Percentiles rank a stretch among this genome's conserved stretches.
phyloP scores from a whole-genome alignment of 2,329 filamentous ascomycete species.

The Fusarium sp. region DNA sequence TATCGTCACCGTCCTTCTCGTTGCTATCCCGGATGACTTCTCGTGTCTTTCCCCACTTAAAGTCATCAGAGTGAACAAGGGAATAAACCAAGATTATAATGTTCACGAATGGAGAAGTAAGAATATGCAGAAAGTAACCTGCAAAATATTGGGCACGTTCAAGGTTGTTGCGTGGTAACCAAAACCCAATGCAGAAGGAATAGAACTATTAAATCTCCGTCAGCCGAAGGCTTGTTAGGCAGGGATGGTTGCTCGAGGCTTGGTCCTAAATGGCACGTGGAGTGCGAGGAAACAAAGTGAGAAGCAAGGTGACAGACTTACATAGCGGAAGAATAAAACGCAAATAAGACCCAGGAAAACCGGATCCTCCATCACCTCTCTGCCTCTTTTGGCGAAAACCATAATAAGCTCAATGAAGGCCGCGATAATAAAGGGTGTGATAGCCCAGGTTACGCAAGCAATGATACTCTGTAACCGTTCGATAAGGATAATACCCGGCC shows the following conservation, averaged over 20 bases:
- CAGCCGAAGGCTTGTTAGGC: slow-evolving; percentile 11
- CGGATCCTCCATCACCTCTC: slow-evolving; percentile 50
- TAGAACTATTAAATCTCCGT: slow-evolving; percentile 49
- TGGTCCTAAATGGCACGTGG: too few relatives aligned
- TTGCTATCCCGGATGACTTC: slow-evolving; percentile 50
- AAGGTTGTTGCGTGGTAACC: slow-evolving; percentile 55
- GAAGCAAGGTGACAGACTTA: slow-evolving; percentile 47
- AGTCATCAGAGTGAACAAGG: slow-evolving; percentile 57
- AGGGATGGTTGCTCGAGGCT: not conserved
- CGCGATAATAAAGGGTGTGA: slow-evolving; percentile 59
- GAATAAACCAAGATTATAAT: slow-evolving; percentile 59
- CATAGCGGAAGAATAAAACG: slow-evolving; percentile 55
- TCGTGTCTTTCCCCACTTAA: slow-evolving; percentile 61
- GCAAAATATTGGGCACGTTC: slow-evolving; percentile 55
- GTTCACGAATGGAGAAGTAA: slow-evolving; percentile 57
- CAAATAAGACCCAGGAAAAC: slow-evolving; percentile 55
- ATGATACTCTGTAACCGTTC: slow-evolving; percentile 60
- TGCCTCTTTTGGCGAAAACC: slow-evolving; percentile 51
- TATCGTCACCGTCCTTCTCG: slow-evolving; percentile 44
- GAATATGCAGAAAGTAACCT: slow-evolving; percentile 55
- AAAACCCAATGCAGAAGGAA: slow-evolving; percentile 57
- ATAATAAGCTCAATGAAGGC: slow-evolving; percentile 54
- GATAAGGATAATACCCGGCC: slow-evolving; percentile 56
- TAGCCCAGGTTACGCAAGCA: slow-evolving; percentile 61
- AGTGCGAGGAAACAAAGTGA: not conserved